Evolutionary conservation across 306 rosid species (phyloP), one percentile per base, ranked within the genome.

Genomic region (Prunus mume): DNA sequence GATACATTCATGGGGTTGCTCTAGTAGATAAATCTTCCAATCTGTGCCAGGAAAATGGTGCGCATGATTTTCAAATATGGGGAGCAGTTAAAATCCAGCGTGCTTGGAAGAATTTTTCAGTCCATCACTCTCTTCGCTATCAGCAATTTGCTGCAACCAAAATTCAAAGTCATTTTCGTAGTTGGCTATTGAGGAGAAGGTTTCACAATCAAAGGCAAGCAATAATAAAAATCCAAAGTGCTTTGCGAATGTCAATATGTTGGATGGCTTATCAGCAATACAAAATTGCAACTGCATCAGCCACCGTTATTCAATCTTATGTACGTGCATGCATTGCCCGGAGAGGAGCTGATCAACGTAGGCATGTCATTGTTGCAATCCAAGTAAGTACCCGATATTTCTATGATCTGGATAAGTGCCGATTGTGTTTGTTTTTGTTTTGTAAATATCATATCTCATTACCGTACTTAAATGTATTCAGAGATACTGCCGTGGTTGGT

Each of bases 401-500:
- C 49, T 73, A 32, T 45, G 47, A 34, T 75, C 71, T 20, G 14
- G 65, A 72, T 34, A 52, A 79, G 43, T 15, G 57, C 56, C 68
- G 65, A 50, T 10, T 43, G 46, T 49, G n/a, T 34, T 72, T 10
- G 2, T 27, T 75, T 70, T 65, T 72, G 15, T 71, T 45, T 19
- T 41, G 49, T 61, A 68, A 43, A 63, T 56, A 28, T 61, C 57
- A 32, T 65, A 18, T 41, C 46, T 77, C 56, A 70, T 52, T 61
- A 15, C 32, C 34, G 76, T 71, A 20, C 68, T 76, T 78, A 14
- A 71, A 76, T 70, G 27, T 79, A 69, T 84, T 43, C 82, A 94
- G 97, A 94, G 89, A 68, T 78, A 78, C 78, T 94, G 80, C 69
- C 95, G 91, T 49, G 82, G 93, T 80, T 87, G 89, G 95, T 81